A percentile compares a stretch with the other conserved stretches of the same genome.
Evolutionary conservation across 257 asterid genomes (phyloP).

Genomic region (Parsonsia alboflavescens): DNA sequence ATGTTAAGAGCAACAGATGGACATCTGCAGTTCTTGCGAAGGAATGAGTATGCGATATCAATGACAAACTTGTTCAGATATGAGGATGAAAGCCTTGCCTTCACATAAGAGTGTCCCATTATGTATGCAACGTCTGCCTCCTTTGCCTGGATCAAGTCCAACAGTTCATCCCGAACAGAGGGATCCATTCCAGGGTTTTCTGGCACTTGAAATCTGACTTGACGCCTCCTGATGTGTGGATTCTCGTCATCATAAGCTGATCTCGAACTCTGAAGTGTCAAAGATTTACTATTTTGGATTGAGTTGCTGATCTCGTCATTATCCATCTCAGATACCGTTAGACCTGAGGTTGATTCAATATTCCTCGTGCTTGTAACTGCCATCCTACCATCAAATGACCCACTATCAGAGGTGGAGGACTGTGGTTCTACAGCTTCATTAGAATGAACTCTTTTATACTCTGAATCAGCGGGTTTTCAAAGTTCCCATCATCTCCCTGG

Average conservation of each 20-base stretch:
- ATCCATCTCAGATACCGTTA: constrained; percentile 45
- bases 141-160: constrained; percentile 73
- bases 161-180: constrained; percentile 67
- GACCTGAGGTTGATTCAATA: constrained; percentile 37
- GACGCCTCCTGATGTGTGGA: constrained; percentile 65
- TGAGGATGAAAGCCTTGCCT: constrained; percentile 75
- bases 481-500: constrained; percentile 72
- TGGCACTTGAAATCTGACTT: constrained; percentile 57
- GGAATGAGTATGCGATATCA: constrained; percentile 85
- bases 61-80: constrained; percentile 70
- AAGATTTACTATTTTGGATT: constrained; percentile 66
- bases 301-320: constrained; percentile 37
- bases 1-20: constrained; percentile 89
- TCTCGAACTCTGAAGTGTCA: constrained; percentile 65
- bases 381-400: constrained; percentile 85
- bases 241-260: constrained; percentile 71
- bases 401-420: constrained; percentile 52
- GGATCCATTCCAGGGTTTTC: constrained; percentile 58
- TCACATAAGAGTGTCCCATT: constrained; percentile 89
- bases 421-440: constrained; percentile 86
- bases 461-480: constrained; percentile 71
- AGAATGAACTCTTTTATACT: constrained; percentile 91
- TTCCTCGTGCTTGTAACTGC: constrained; percentile 72
- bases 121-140: constrained; percentile 92
- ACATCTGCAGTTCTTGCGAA: constrained; percentile 88